phyloP scores from a whole-genome alignment of 169 alveolate species.

The Cryptosporidium bovis region DNA sequence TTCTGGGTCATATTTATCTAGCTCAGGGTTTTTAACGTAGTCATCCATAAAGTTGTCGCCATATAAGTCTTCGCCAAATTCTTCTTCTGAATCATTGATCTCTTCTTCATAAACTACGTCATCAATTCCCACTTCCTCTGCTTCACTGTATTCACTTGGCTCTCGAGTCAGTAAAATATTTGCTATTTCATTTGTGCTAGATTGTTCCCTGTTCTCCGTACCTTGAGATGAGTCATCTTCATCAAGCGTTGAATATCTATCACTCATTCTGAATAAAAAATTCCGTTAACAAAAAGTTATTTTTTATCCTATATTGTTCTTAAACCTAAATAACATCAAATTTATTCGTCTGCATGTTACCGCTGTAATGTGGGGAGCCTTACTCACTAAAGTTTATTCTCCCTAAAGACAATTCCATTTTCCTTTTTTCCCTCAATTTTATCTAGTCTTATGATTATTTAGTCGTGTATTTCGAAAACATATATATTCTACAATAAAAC shows the following conservation, averaged over 20 bases:
- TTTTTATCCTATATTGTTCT: not conserved
- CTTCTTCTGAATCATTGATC: slow-evolving; percentile 65
- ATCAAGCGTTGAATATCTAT: slow-evolving; percentile 7
- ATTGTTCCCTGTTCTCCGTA: slow-evolving; percentile 10
- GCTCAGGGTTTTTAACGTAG: slow-evolving; percentile 40
- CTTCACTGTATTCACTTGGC: slow-evolving; percentile 71
- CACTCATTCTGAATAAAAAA: slow-evolving; percentile 18
- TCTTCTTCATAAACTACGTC: slow-evolving; percentile 66
- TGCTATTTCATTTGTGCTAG: slow-evolving; percentile 34
- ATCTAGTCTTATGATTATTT: too few species aligned
- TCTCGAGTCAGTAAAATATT: slow-evolving; percentile 61
- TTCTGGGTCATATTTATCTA: slow-evolving; percentile 86
- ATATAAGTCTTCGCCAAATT: slow-evolving; percentile 62
- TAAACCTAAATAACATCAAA: not conserved
- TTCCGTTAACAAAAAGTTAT: not conserved
- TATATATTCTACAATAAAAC: too few species aligned
- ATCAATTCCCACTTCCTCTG: slow-evolving; percentile 71
- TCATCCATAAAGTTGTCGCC: slow-evolving; percentile 66
- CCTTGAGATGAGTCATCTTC: slow-evolving; percentile 37
- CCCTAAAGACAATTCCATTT: too few species aligned
- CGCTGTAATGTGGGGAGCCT: slow-evolving; percentile 66
- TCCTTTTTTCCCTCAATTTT: too few species aligned
- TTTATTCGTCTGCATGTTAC: slow-evolving; percentile 50
- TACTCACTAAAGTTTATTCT: slow-evolving; percentile 1
- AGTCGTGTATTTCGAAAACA: too few species aligned